Evolutionary conservation across 495 filamentous ascomycete species (phyloP), one percentile per base, ranked within the genome.

Genomic region (Xylaria scruposa): DNA sequence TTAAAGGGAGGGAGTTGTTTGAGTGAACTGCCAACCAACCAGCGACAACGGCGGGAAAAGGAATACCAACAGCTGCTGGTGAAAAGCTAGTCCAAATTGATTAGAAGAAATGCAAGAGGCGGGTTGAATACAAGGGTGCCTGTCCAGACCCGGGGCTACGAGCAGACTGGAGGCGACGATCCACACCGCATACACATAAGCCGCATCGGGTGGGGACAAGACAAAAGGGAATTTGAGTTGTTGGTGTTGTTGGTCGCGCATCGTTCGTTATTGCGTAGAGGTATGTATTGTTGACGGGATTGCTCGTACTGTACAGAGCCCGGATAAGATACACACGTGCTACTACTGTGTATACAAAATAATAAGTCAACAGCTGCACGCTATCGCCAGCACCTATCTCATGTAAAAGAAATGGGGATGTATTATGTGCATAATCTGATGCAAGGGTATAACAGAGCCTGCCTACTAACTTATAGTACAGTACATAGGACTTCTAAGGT

Each of bases 51-150:
- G 62, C 42, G 42, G 49, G 5, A 47, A 47, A 47, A 10, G 21
- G 29, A 60, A 64, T 26, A 29, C 21, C 61, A 42, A 47, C 40
- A 29, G 13, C 62, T 36, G 29, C 44, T 66, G 42, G 21, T 38
- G 21, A 47, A 12, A 62, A 53, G 42, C 38, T 53, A 38, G 51
- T 54, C 24, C 4, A 15, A 58, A 36, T 51, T 68, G 70, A 66
- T 66, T 71, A 61, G 70, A 71, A 60, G 53, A 67, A 71, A 71
- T 59, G 33, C 49, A 67, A 64, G 59, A 71, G 70, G 70, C 70
- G 62, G 70, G 70, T 71, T 67, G 61, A 60, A 46, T 51, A 36
- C n/a, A 49, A 47, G 46, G 70, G 49, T 19, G 67, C 40, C 15
- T 69, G 67, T 69, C 67, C 38, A 59, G 67, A 60, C 67, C 67